Conservation (phyloP, 106 monocot genomes). For the Dioscorea zingiberensis region DNA sequence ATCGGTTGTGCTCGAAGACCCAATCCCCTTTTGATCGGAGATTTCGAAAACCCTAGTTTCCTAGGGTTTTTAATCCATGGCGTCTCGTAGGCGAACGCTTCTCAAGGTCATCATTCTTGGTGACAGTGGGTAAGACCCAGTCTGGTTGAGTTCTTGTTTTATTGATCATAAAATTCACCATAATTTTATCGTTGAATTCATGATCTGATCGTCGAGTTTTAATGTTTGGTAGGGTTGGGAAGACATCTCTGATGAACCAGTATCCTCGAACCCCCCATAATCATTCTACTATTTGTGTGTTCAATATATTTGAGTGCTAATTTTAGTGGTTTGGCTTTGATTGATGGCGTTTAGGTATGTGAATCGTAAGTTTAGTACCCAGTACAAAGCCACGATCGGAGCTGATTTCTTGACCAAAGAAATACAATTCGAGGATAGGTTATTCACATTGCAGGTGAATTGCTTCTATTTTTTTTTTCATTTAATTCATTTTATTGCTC, state of each 20-base stretch:
- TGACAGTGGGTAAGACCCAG: neutral
- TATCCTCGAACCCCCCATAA: slow-evolving; percentile 23
- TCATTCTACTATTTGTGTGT: slow-evolving; percentile 3
- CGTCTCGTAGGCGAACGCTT: neutral
- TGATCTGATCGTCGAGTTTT: no score
- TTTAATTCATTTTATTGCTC: no score
- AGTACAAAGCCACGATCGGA: slow-evolving; percentile 86
- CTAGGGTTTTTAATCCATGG: neutral
- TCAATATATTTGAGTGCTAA: neutral
- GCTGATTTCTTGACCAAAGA: slow-evolving; percentile 91
- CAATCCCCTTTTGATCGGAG: neutral
- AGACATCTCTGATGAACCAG: slow-evolving; percentile 91
- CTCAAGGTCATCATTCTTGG: slow-evolving; percentile 3
- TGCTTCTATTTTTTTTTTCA: neutral
- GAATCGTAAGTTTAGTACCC: slow-evolving; percentile 81
- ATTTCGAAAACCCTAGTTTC: neutral
- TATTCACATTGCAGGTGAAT: slow-evolving; percentile 74
- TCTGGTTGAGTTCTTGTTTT: no score
- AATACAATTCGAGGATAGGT: slow-evolving; percentile 72
- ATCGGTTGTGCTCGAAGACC: neutral
- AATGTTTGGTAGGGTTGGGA: slow-evolving; percentile 53
- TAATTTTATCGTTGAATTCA: neutral
- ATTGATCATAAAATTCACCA: no score
- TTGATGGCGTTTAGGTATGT: slow-evolving; percentile 50
- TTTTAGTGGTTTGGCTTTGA: slow-evolving; percentile 1